Percentiles rank a stretch among this genome's conserved stretches.
Evolutionary conservation across 345 rosid species (phyloP).

Genomic region (Ricinus communis): DNA sequence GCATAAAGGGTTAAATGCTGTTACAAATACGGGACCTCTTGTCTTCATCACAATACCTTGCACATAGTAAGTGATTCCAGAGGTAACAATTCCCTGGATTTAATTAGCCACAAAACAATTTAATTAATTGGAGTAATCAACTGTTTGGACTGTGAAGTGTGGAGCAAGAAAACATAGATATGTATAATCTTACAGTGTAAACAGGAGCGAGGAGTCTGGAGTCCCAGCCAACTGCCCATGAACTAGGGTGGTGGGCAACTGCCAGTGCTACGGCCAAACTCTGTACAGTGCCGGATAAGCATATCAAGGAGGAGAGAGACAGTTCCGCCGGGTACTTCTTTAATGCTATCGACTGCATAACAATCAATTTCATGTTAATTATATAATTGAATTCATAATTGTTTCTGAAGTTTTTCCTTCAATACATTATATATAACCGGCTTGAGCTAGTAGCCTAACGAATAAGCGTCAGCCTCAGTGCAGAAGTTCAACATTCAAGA

Average conservation of each 20-base stretch:
- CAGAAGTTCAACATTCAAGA: no score
- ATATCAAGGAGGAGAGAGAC: constrained; percentile 62
- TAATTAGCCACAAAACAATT: background rate
- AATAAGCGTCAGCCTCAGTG: no score
- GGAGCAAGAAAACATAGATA: no score
- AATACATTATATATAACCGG: no score
- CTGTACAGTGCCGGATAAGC: constrained; percentile 61
- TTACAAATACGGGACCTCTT: constrained; percentile 74
- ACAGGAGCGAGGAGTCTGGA: constrained; percentile 65
- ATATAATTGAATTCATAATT: no score
- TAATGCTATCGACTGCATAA: constrained; percentile 52
- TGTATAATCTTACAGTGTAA: constrained; percentile 53
- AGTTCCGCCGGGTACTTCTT: constrained; percentile 62
- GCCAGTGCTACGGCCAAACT: constrained; percentile 47
- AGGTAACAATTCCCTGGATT: constrained; percentile 60
- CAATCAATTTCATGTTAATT: no score
- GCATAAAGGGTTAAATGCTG: constrained; percentile 78
- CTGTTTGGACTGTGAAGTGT: no score
- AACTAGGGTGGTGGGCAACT: constrained; percentile 45
- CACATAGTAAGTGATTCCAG: constrained; percentile 68
- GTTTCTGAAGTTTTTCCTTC: no score
- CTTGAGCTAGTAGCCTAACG: no score
- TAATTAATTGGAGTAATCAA: background rate
- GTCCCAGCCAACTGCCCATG: constrained; percentile 75
- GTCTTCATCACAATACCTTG: constrained; percentile 75